Evolutionary conservation across 148 eudicot genomes (phyloP).

Genomic region (Pharnaceum exiguum): DNA sequence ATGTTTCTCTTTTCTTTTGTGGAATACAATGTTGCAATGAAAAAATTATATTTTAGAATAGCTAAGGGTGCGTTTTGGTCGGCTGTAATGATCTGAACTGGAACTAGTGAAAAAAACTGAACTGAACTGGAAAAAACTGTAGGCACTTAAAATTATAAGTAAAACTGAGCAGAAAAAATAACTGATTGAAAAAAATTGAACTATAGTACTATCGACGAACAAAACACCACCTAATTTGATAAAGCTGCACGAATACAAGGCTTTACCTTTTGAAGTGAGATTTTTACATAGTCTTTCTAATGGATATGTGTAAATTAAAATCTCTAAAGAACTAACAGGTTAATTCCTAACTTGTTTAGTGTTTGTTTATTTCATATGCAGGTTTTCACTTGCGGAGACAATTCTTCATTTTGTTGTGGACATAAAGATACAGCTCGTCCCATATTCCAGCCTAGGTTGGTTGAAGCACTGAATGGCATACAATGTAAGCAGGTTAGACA

Average conservation of each 20-base stretch:
- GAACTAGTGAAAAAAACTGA: too few species aligned
- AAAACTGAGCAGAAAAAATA: too few species aligned
- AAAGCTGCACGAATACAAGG: neutral
- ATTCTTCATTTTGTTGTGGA: constrained; percentile 89
- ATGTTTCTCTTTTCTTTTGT: neutral
- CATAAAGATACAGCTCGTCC: constrained; percentile 78
- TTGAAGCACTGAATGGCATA: constrained; percentile 75
- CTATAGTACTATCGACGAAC: too few species aligned
- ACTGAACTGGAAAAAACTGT: too few species aligned
- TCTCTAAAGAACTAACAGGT: too few species aligned
- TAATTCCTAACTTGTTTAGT: neutral
- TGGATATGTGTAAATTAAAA: neutral
- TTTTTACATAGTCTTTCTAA: neutral
- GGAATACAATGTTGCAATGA: neutral
- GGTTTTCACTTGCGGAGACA: constrained; percentile 97
- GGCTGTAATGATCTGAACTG: too few species aligned
- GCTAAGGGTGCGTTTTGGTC: too few species aligned
- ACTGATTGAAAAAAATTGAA: too few species aligned
- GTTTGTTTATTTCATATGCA: constrained; percentile 21
- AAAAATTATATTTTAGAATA: too few species aligned
- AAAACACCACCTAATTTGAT: too few species aligned
- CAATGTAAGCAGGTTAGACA: constrained; percentile 86
- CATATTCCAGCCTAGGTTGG: constrained; percentile 80
- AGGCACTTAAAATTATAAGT: too few species aligned
- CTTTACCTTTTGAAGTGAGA: neutral